phyloP scores from a whole-genome alignment of 441 rosid species.

The Gossypium lobatum region DNA sequence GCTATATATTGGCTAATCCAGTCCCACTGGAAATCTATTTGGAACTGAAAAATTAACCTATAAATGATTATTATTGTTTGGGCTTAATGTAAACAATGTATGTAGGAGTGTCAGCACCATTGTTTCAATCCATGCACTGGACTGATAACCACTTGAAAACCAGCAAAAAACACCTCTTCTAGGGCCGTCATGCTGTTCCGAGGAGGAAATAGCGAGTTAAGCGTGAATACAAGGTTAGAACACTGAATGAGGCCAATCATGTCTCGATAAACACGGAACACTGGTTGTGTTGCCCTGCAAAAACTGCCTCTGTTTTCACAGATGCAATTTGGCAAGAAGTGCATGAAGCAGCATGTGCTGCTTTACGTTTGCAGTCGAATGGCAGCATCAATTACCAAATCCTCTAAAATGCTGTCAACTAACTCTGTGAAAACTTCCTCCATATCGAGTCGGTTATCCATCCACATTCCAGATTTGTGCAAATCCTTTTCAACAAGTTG shows the following conservation, averaged over 20 bases:
- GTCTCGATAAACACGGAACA: background rate
- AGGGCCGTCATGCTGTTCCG: background rate
- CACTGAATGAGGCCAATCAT: background rate
- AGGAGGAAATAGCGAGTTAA: background rate
- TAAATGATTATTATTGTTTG: background rate
- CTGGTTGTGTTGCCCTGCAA: background rate
- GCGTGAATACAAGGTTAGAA: background rate
- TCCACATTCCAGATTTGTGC: slow-evolving; percentile 45
- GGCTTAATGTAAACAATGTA: background rate
- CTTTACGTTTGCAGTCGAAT: slow-evolving; percentile 22
- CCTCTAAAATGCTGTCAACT: slow-evolving; percentile 41
- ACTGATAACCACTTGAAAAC: background rate
- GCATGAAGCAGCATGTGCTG: slow-evolving; percentile 5
- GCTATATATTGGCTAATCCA: background rate
- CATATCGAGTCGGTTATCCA: slow-evolving; percentile 32
- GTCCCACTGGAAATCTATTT: background rate
- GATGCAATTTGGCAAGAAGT: background rate
- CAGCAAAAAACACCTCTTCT: background rate
- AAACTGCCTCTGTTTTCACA: background rate
- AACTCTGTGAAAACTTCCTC: slow-evolving; percentile 46
- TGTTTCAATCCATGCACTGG: background rate
- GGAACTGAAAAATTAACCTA: background rate
- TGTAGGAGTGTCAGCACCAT: background rate
- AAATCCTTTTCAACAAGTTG: slow-evolving; percentile 46
- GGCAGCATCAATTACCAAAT: slow-evolving; percentile 36